Evolutionary conservation across 225 moss, liverwort and hornwort genomes (phyloP).

Genomic region (Sphagnum contortum): DNA sequence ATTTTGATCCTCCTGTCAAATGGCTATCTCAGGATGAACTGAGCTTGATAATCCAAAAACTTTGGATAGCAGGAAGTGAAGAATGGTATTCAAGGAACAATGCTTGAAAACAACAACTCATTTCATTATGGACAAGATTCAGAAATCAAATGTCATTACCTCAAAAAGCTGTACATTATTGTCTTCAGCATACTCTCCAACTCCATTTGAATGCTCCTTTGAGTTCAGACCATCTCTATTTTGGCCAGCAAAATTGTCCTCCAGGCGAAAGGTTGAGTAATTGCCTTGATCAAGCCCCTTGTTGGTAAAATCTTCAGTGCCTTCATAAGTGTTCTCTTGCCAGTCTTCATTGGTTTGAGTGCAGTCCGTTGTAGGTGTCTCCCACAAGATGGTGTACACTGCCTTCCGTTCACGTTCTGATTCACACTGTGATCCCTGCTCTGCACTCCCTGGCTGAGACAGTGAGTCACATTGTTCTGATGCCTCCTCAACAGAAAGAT

Average conservation of each 20-base stretch:
- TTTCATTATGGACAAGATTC: too few relatives aligned
- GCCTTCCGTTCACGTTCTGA: conserved; percentile 23
- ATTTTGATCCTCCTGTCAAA: too few relatives aligned
- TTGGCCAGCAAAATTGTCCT: conserved; percentile 23
- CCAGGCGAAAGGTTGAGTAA: conserved; percentile 21
- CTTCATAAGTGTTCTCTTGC: conserved; percentile 31
- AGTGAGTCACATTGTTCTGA: conserved; percentile 36
- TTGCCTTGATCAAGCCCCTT: conserved; percentile 24
- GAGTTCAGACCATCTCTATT: conserved; percentile 9
- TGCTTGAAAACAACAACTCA: too few relatives aligned
- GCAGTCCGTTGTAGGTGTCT: conserved; percentile 29
- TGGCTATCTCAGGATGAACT: too few relatives aligned
- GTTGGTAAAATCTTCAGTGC: conserved; percentile 15
- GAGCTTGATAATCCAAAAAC: too few relatives aligned
- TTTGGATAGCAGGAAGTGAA: too few relatives aligned
- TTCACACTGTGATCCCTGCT: conserved; percentile 26
- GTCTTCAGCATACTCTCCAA: conserved; percentile 13
- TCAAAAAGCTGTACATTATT: too few relatives aligned
- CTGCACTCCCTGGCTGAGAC: conserved; percentile 33
- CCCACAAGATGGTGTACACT: conserved; percentile 45
- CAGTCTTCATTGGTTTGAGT: conserved; percentile 30
- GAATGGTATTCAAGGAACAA: too few relatives aligned
- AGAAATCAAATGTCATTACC: too few relatives aligned
- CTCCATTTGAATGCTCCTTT: conserved; percentile 17
- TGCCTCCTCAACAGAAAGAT: conserved; percentile 13